Evolutionary conservation across 345 rosid genomes (phyloP).

Genomic region (Crucihimalaya himalaica): DNA sequence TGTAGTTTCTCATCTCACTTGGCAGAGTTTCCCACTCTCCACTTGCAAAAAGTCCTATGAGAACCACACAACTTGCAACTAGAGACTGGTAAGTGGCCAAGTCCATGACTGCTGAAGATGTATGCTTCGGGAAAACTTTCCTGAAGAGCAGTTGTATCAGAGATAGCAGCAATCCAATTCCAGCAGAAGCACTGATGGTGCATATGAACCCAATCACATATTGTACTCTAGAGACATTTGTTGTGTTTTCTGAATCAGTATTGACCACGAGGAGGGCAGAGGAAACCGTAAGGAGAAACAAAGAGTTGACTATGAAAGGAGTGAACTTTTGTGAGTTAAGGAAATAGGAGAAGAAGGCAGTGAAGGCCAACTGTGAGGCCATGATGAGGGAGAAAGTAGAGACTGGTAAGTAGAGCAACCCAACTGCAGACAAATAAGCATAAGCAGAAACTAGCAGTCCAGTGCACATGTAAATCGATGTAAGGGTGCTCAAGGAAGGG

Average conservation of each 20-base stretch:
- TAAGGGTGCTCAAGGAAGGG: conserved; percentile 21
- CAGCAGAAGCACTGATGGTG: conserved; percentile 49
- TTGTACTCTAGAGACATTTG: conserved; percentile 28
- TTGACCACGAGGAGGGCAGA: conserved; percentile 48
- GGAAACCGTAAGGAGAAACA: conserved; percentile 54
- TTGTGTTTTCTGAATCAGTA: conserved; percentile 21
- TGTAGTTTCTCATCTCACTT: conserved; percentile 50
- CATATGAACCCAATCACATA: conserved; percentile 49
- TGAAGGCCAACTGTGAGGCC: conserved; percentile 56
- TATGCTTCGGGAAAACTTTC: conserved; percentile 41
- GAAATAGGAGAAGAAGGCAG: conserved; percentile 55
- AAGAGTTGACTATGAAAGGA: conserved; percentile 46
- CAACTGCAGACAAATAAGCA: conserved; percentile 50
- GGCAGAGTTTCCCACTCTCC: conserved; percentile 54
- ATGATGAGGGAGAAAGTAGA: conserved; percentile 51
- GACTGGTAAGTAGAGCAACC: conserved; percentile 55
- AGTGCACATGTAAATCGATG: conserved; percentile 35
- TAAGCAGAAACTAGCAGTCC: conserved; percentile 42
- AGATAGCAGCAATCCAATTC: conserved; percentile 44
- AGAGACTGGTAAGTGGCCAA: conserved; percentile 44
- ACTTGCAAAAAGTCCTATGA: conserved; percentile 54
- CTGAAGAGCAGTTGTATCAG: conserved; percentile 45
- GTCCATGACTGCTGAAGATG: conserved; percentile 46
- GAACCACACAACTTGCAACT: conserved; percentile 38
- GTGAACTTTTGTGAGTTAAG: conserved; percentile 52